These are phyloP conservation scores for Chlorella sp. DNA, from an alignment of 139 green algal species.

Conservation along the genomic window DNA sequence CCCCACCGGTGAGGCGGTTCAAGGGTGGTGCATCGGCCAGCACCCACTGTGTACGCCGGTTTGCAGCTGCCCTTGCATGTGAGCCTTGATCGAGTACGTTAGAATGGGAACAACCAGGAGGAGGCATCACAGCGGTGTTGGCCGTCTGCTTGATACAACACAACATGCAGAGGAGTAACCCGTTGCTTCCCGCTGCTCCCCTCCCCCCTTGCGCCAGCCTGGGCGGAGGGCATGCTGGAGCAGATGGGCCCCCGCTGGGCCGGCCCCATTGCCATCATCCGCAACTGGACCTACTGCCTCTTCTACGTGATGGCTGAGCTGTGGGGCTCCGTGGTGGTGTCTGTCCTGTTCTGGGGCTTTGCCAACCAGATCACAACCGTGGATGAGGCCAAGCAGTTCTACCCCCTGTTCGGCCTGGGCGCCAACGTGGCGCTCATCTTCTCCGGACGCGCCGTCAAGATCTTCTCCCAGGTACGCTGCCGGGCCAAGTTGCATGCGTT, in stretches of 20 bases:
- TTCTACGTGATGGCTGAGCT: slow-evolving; percentile 99
- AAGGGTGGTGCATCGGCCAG: background rate
- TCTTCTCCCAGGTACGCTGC: slow-evolving; percentile 86
- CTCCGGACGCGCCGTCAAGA: slow-evolving; percentile 95
- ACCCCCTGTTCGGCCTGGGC: slow-evolving; percentile 98
- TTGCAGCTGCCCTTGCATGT: background rate
- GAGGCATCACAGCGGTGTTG: too few species aligned
- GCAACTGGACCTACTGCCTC: slow-evolving; percentile 99
- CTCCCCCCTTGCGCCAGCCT: slow-evolving; percentile 58
- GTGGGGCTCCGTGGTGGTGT: slow-evolving; percentile 99
- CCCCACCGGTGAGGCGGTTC: slow-evolving; percentile 70
- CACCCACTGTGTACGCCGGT: background rate
- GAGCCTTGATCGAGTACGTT: too few species aligned
- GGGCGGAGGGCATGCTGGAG: slow-evolving; percentile 82
- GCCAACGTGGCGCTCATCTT: slow-evolving; percentile 99
- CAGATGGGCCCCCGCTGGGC: slow-evolving; percentile 81
- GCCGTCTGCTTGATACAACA: background rate
- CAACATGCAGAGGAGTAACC: too few species aligned
- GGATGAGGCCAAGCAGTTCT: slow-evolving; percentile 99
- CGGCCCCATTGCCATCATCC: slow-evolving; percentile 97
- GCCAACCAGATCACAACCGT: slow-evolving; percentile 99
- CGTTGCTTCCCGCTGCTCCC: background rate
- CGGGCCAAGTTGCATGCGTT: background rate
- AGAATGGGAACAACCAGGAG: too few species aligned
- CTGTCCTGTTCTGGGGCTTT: slow-evolving; percentile 99